These are phyloP conservation scores for Wickerhamiella pararugosa DNA, from an alignment of 1,139 yeast genomes.

Conservation along the genomic window DNA sequence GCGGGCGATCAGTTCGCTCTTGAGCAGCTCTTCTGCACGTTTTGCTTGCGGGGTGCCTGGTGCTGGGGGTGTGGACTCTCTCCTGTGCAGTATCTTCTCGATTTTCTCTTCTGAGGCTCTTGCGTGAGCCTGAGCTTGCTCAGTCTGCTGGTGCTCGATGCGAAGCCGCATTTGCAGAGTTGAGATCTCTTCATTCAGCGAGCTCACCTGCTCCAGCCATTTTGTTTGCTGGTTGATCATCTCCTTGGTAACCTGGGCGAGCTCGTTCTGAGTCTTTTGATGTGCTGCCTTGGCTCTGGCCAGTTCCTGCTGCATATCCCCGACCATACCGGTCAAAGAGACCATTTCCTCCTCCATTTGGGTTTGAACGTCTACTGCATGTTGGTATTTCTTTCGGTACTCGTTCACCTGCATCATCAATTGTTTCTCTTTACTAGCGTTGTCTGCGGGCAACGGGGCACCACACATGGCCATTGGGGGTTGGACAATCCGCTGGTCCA, in stretches of 20 bases:
- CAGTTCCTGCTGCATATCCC: conserved; percentile 15
- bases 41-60: background rate
- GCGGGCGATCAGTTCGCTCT: conserved; percentile 20
- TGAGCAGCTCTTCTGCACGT: conserved; percentile 16
- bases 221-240: conserved; percentile 23
- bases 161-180: conserved; percentile 16
- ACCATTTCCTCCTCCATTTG: conserved; percentile 22
- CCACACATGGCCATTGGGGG: too few relatives aligned
- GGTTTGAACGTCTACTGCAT: conserved; percentile 13
- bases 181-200: conserved; percentile 16
- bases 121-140: background rate
- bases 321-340: conserved; percentile 15
- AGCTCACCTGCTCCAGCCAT: conserved; percentile 22
- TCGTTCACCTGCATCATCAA: conserved; percentile 11
- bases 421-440: conserved; percentile 14
- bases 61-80: background rate
- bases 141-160: background rate
- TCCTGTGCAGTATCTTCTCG: conserved; percentile 1
- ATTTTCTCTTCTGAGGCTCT: background rate
- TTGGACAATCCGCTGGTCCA: too few relatives aligned
- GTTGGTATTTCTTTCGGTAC: conserved; percentile 7
- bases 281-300: conserved; percentile 11
- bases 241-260: conserved; percentile 18
- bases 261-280: conserved; percentile 12
- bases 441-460: too few relatives aligned